Evolutionary conservation across 2,329 filamentous ascomycete genomes (phyloP).

Genomic region (Fusarium gaditjirri): DNA sequence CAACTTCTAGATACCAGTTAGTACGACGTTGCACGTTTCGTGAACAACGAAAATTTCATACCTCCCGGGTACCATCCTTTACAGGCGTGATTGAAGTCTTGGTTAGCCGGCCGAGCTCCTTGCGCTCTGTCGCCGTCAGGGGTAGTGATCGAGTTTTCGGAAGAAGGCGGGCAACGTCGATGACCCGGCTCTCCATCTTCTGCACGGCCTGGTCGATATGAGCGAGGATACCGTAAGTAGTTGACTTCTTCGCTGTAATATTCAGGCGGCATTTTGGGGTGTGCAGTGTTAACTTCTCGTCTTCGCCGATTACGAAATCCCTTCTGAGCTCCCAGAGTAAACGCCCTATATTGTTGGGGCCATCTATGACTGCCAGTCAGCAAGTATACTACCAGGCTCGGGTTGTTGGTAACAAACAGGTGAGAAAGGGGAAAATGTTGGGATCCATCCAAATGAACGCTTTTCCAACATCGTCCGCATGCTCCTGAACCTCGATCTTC

Average conservation of each 20-base stretch:
- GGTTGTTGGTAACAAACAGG: constrained; percentile 52
- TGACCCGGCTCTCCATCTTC: constrained; percentile 39
- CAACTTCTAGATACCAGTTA: constrained; percentile 43
- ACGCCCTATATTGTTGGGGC: constrained; percentile 21
- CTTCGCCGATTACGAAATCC: constrained; percentile 47
- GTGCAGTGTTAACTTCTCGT: constrained; percentile 46
- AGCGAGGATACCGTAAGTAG: constrained; percentile 48
- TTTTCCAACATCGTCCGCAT: constrained; percentile 56
- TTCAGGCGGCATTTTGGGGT: constrained; percentile 39
- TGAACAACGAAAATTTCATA: constrained; percentile 19
- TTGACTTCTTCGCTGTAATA: constrained; percentile 47
- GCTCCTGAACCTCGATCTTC: constrained; percentile 60
- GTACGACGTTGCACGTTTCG: background rate
- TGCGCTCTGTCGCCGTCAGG: constrained; percentile 39
- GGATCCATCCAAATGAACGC: constrained; percentile 53
- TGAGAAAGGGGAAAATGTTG: constrained; percentile 57
- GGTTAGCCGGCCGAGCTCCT: constrained; percentile 49
- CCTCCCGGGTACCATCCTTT: constrained; percentile 21
- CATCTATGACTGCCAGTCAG: constrained; percentile 19
- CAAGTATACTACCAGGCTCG: background rate
- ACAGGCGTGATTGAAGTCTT: constrained; percentile 45
- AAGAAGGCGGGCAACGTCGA: constrained; percentile 42
- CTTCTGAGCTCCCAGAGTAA: constrained; percentile 45
- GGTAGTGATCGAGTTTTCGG: constrained; percentile 6
- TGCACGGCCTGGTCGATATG: constrained; percentile 49